Conservation (phyloP, 2,329 filamentous ascomycete species). For the Colletotrichum melonis region DNA sequence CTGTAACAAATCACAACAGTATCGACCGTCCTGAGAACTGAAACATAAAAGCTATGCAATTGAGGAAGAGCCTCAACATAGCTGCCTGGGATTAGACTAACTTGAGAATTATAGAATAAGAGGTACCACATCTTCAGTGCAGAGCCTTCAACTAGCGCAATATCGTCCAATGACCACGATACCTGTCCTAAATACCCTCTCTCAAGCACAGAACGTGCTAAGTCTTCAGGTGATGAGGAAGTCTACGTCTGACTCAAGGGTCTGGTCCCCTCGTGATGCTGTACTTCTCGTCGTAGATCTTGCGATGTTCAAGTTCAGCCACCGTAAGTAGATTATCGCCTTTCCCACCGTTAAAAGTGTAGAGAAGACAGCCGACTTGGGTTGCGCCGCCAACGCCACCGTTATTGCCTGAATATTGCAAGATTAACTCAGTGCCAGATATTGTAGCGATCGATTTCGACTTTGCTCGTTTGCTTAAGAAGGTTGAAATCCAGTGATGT, state of each 20-base stretch:
- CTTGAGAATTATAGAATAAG: neutral
- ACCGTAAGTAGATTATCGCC: neutral
- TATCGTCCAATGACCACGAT: neutral
- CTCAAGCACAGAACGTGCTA: neutral
- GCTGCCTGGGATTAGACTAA: neutral
- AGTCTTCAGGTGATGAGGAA: neutral
- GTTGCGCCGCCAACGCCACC: conserved; percentile 6
- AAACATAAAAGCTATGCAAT: neutral
- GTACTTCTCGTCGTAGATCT: neutral
- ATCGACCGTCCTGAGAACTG: neutral
- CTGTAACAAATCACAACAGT: neutral
- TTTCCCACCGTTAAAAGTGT: neutral
- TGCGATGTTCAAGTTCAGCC: neutral
- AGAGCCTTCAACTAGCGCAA: neutral
- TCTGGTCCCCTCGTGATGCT: neutral
- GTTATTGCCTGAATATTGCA: neutral
- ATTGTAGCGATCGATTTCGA: neutral
- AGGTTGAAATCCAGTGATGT: no score
- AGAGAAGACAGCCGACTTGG: conserved; percentile 1
- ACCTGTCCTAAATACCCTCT: neutral
- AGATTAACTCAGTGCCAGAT: neutral
- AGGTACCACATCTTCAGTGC: no score
- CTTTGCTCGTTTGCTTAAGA: neutral
- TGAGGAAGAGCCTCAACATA: neutral
- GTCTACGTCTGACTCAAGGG: neutral